Percentiles rank a stretch among this genome's conserved stretches.
Evolutionary conservation across 2,329 filamentous ascomycete genomes (phyloP).

Genomic region (Xylaria polymorpha): DNA sequence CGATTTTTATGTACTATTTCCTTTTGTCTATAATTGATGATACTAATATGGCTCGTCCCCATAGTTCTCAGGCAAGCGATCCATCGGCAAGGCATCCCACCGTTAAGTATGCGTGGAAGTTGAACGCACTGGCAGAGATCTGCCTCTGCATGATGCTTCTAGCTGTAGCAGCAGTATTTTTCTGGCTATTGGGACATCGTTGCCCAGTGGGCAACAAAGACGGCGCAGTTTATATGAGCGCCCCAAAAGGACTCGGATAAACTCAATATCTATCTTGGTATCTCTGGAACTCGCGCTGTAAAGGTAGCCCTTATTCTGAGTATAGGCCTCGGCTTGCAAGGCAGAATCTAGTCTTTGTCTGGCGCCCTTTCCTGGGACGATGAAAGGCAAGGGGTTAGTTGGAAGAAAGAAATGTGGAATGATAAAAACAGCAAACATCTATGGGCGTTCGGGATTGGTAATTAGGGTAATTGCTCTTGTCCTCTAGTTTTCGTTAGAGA

Average conservation of each 20-base stretch:
- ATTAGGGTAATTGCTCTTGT: conserved; percentile 1
- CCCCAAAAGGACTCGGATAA: neutral
- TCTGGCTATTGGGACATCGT: neutral
- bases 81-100: conserved; percentile 87
- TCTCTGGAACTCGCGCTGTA: neutral
- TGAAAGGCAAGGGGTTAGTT: neutral
- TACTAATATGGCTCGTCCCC: conserved; percentile 48
- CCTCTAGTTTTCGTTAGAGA: conserved; percentile 19
- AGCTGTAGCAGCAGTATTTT: neutral
- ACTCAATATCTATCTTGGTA: neutral
- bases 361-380: neutral
- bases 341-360: neutral
- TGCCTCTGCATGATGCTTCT: neutral
- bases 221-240: neutral
- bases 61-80: conserved; percentile 88
- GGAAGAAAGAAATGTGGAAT: conserved; percentile 13
- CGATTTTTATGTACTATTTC: conserved; percentile 27
- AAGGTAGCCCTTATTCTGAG: neutral
- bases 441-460: conserved; percentile 31
- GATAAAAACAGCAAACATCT: conserved; percentile 4
- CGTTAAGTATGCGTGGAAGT: conserved; percentile 60
- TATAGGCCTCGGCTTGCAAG: conserved; percentile 1
- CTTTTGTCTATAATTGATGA: neutral
- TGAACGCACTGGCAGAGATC: neutral
- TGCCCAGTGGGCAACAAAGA: neutral